Base-by-base conservation (phyloP, 1,139 yeast species). In the Yamadazyma dushanensis region DNA sequence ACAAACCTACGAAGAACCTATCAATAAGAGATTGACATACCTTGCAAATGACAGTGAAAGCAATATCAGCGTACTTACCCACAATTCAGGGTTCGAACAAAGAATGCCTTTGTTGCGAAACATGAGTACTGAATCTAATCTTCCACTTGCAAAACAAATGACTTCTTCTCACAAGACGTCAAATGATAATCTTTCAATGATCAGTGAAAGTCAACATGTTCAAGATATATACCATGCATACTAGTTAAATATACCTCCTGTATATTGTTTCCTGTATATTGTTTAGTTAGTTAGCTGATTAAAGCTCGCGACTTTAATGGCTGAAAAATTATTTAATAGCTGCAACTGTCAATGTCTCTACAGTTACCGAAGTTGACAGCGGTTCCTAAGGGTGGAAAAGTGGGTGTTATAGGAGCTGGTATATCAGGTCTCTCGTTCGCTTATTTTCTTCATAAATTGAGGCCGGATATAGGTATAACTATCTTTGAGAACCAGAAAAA, bases 391-490 rank as follows among this genome's bases (percentile, higher is more conserved):
- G 61, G 65, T 38, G 74, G 77, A 3, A 59, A 50, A 20, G 78
- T 83, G 2, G 88, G 80, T 1, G 82, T 90, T 1, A 55, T 88
- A 3, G 98, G 98, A 0, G 85, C 86, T 0, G 98, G 98, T 0
- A 74, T 90, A 3, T 83, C 96, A 1, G 97, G 97, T 0, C 67
- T 92, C 3, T 67, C 92, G 2, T 80, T 78, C 49, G 83, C 94
- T 0, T 89, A 85, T 57, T 85, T 85, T 49, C 66, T 90, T 15
- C 67, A 74, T 26, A 75, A 73, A 41, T 56, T 86, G 10, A 69
- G 96, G 34, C 92, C 92, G 0, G 96, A 88, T 54, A 49, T 87
- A 15, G 59, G 63, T 8, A 72, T 92, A 35, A 76, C 77, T 2
- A 56, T 92, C 0, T 74, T 72, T 41, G 97, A 92, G 47, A 57